These are phyloP conservation scores for Paraphoma sp. DNA, from an alignment of 2,329 filamentous ascomycete genomes.

Conservation along the genomic window DNA sequence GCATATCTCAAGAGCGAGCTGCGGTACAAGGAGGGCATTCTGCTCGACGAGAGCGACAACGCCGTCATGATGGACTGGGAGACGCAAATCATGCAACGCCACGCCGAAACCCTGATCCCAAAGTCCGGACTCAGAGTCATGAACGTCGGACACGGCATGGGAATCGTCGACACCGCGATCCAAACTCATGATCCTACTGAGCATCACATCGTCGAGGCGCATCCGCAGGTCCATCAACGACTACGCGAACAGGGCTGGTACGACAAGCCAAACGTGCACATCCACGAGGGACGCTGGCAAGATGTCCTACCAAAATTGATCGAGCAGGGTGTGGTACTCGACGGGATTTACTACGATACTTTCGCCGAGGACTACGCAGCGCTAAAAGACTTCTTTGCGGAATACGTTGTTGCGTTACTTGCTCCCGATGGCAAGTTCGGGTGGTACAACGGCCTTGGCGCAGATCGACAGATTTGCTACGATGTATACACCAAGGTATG, in stretches of 20 bases:
- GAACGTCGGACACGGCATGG: slow-evolving; percentile 91
- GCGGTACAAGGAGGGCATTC: slow-evolving; percentile 46
- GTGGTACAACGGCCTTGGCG: slow-evolving; percentile 48
- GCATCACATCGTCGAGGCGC: slow-evolving; percentile 88
- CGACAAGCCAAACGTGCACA: slow-evolving; percentile 63
- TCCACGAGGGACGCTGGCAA: slow-evolving; percentile 81
- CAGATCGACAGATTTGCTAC: slow-evolving; percentile 49
- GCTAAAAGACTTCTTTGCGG: slow-evolving; percentile 47
- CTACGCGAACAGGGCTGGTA: slow-evolving; percentile 73
- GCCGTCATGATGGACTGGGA: slow-evolving; percentile 97
- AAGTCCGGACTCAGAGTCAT: slow-evolving; percentile 71
- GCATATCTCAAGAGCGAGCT: slow-evolving; percentile 45
- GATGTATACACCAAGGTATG: slow-evolving; percentile 48
- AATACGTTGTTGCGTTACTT: slow-evolving; percentile 45
- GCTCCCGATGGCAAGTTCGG: slow-evolving; percentile 43
- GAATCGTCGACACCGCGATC: slow-evolving; percentile 82
- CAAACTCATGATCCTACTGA: slow-evolving; percentile 68
- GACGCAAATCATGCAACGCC: slow-evolving; percentile 81
- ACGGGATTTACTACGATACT: slow-evolving; percentile 64
- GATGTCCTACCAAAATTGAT: slow-evolving; percentile 75
- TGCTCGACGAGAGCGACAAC: slow-evolving; percentile 78
- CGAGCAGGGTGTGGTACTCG: slow-evolving; percentile 72
- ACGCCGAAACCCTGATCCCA: slow-evolving; percentile 71
- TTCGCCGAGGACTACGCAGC: slow-evolving; percentile 48
- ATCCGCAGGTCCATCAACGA: slow-evolving; percentile 75